phyloP scores from a whole-genome alignment of 2,329 filamentous ascomycete species.

The Teratosphaeria epicoccoides region DNA sequence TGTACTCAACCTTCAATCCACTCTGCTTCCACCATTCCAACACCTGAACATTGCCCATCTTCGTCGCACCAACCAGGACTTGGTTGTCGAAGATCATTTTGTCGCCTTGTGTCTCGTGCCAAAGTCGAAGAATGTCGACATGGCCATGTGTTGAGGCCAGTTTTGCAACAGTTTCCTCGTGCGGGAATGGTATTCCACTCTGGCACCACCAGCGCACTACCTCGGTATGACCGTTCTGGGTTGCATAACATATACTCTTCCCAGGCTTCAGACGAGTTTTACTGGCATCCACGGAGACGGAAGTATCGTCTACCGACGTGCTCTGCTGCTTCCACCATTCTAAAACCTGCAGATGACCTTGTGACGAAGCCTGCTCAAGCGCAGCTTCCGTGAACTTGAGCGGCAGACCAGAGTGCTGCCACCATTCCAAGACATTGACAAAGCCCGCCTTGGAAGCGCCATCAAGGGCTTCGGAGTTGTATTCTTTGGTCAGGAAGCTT shows the following conservation, averaged over 20 bases:
- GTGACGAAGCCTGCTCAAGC: slow-evolving; percentile 74
- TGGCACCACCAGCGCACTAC: slow-evolving; percentile 82
- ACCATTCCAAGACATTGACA: slow-evolving; percentile 80
- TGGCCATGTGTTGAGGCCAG: slow-evolving; percentile 78
- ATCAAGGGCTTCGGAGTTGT: slow-evolving; percentile 74
- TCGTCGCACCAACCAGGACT: slow-evolving; percentile 76
- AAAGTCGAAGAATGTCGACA: slow-evolving; percentile 71
- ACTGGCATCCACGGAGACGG: slow-evolving; percentile 17
- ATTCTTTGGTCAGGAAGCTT: slow-evolving; percentile 76
- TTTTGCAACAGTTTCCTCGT: slow-evolving; percentile 73
- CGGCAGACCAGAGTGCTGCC: slow-evolving; percentile 69
- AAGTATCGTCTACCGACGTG: slow-evolving; percentile 19
- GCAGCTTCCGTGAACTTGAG: slow-evolving; percentile 79
- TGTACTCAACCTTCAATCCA: slow-evolving; percentile 74
- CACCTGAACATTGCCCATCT: slow-evolving; percentile 72
- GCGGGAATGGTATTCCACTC: slow-evolving; percentile 65
- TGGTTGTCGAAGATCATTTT: slow-evolving; percentile 75
- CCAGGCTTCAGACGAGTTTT: slow-evolving; percentile 61
- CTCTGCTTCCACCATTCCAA: slow-evolving; percentile 86
- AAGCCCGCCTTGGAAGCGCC: slow-evolving; percentile 79
- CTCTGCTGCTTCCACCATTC: slow-evolving; percentile 77
- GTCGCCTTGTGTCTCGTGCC: slow-evolving; percentile 63
- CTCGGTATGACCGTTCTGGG: slow-evolving; percentile 67
- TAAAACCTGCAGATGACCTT: slow-evolving; percentile 74
- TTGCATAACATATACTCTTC: slow-evolving; percentile 71